These are phyloP conservation scores for Colletotrichum sp. DNA, from an alignment of 2,329 filamentous ascomycete genomes.

Conservation along the genomic window DNA sequence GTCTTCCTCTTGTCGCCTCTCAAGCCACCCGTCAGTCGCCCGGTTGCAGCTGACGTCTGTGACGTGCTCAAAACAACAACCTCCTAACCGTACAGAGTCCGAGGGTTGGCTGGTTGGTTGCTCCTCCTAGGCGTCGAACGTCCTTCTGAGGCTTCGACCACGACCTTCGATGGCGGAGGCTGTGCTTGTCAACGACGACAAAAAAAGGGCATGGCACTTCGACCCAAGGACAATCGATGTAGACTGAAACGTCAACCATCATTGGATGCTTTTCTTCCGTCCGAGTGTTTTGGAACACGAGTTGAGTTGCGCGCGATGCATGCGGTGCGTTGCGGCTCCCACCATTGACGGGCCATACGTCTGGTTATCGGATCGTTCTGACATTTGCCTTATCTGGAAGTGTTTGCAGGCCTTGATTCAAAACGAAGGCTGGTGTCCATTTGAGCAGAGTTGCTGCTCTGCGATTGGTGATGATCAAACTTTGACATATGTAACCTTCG, in stretches of 20 bases:
- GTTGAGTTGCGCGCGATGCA: slow-evolving; percentile 1
- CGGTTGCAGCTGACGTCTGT: slow-evolving; percentile 14
- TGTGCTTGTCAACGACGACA: slow-evolving; percentile 13
- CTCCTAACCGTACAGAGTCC: neutral
- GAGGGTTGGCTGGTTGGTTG: slow-evolving; percentile 1
- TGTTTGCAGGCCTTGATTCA: slow-evolving; percentile 21
- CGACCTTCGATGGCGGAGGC: slow-evolving; percentile 1
- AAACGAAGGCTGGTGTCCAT: slow-evolving; percentile 9
- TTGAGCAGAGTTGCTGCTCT: slow-evolving; percentile 12
- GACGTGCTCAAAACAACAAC: slow-evolving; percentile 12
- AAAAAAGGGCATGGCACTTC: neutral
- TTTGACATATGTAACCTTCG: slow-evolving; percentile 20
- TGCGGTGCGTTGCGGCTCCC: neutral
- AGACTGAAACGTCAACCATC: slow-evolving; percentile 19
- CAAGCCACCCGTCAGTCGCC: slow-evolving; percentile 4
- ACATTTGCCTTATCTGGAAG: slow-evolving; percentile 16
- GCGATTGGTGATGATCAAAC: slow-evolving; percentile 25
- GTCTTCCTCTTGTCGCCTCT: neutral
- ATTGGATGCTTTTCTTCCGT: slow-evolving; percentile 17
- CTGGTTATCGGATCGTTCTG: slow-evolving; percentile 13
- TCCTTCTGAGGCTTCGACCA: neutral
- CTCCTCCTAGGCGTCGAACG: neutral
- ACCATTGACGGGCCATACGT: slow-evolving; percentile 3
- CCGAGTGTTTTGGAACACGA: slow-evolving; percentile 14
- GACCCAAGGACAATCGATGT: slow-evolving; percentile 12